A percentile compares a stretch with the other conserved stretches of the same genome.
These are phyloP conservation scores for Coprinopsis cinerea DNA, from an alignment of 768 basidiomycete genomes.

Conservation along the genomic window DNA sequence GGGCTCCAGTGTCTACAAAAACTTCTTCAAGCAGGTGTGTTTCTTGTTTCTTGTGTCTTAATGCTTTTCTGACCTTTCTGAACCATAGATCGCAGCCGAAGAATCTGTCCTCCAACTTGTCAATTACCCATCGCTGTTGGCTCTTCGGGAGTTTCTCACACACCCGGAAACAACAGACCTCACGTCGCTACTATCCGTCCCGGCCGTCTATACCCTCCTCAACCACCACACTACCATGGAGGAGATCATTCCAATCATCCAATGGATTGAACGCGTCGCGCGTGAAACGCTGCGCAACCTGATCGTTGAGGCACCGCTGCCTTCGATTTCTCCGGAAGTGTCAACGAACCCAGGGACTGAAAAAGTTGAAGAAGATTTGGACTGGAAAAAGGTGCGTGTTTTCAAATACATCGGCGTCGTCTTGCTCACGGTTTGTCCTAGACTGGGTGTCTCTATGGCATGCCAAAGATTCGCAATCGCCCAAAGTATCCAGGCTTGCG, in stretches of 20 bases:
- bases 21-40: conserved; percentile 1
- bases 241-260: too few relatives aligned
- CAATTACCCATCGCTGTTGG: conserved; percentile 12
- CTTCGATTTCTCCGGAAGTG: too few relatives aligned
- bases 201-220: not conserved
- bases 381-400: conserved; percentile 4
- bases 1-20: not conserved
- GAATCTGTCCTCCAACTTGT: conserved; percentile 19
- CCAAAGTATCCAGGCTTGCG: not conserved
- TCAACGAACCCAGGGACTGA: too few relatives aligned
- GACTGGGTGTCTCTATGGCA: conserved; percentile 5
- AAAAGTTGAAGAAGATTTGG: conserved; percentile 4
- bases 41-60: not conserved
- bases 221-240: too few relatives aligned
- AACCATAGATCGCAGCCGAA: conserved; percentile 15
- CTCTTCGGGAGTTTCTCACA: conserved; percentile 8
- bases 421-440: not conserved
- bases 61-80: not conserved
- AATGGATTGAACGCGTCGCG: too few relatives aligned
- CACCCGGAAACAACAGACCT: not conserved
- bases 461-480: conserved; percentile 2
- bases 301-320: too few relatives aligned
- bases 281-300: too few relatives aligned
- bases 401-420: not conserved
- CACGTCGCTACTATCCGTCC: not conserved